Base-by-base conservation (phyloP, 2,329 filamentous ascomycete species). In the Talaromyces sp. region DNA sequence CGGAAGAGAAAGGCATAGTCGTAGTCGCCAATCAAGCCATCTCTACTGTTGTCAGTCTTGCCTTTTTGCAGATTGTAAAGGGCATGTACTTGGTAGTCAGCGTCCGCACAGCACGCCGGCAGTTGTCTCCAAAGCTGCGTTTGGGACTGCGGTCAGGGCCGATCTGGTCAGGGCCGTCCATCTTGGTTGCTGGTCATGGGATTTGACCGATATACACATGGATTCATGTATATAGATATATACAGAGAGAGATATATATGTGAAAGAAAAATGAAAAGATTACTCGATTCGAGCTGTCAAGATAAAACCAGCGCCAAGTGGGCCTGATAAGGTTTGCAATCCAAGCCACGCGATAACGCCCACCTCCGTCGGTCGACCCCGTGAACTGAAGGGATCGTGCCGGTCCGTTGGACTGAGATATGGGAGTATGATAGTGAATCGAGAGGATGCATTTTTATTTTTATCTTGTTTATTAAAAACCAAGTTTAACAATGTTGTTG, bases 1-100 rank as follows among this genome's bases (percentile, higher is more conserved):
- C 80, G 86, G 81, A 97, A 96, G 47, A 97, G 87, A 70, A 92
- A 95, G 40, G 75, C 90, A 83, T 97, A 97, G 82, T 97, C 90
- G 76, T 97, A 97, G 68, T 87, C 83, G 65, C 93, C 93, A 61
- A 97, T 76, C 30, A 96, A 82, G 12, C 93, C 93, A 1, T 92
- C 83, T 64, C 81, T 87, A 10, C 52, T 28, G 30, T 9, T 3
- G 6, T 51, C 63, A 8, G 14, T 52, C 44, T 34, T 27, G 5
- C 10, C 8, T 36, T 30, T 9, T 33, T 14, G 31, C 31, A 10
- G 3, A 7, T 34, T 12, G n/a, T 36, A 10, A 30, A 27, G 34
- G n/a, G 31, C 33, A 64, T 69, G 36, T 71, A 78, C 76, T 69
- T 77, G 27, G 79, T 81, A 9, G 76, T 78, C 60, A 80, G 75